These are phyloP conservation scores for Nannizzia gypsea DNA, from an alignment of 2,329 filamentous ascomycete species.

Conservation along the genomic window DNA sequence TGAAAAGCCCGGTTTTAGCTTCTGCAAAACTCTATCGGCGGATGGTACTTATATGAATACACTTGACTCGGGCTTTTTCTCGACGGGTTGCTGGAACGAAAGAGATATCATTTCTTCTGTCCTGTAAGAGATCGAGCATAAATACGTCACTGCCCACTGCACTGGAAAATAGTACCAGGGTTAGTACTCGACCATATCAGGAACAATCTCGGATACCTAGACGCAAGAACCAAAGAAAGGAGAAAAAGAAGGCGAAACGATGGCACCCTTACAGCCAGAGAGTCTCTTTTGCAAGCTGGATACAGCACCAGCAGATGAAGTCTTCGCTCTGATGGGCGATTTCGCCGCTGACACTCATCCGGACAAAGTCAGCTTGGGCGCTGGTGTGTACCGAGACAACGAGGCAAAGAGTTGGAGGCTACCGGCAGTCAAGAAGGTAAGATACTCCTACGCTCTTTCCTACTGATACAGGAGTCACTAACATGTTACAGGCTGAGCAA, in stretches of 20 bases:
- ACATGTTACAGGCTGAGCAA: slow-evolving; percentile 57
- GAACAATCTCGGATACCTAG: neutral
- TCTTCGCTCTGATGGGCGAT: slow-evolving; percentile 19
- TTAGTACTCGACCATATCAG: neutral
- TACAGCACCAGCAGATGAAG: slow-evolving; percentile 12
- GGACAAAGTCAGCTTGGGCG: slow-evolving; percentile 30
- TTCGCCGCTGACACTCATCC: slow-evolving; percentile 18
- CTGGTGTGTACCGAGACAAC: slow-evolving; percentile 33
- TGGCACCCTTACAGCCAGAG: slow-evolving; percentile 14
- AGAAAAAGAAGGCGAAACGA: neutral
- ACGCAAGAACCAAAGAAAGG: neutral
- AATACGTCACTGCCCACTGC: neutral
- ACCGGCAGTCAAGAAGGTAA: slow-evolving; percentile 25
- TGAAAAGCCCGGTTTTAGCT: neutral
- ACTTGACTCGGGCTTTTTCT: neutral
- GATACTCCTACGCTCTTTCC: neutral
- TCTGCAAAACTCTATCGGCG: neutral
- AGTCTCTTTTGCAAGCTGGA: slow-evolving; percentile 14
- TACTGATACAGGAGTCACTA: neutral
- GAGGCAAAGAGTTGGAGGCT: slow-evolving; percentile 29
- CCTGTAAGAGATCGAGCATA: neutral
- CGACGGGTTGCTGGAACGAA: neutral
- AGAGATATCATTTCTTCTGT: neutral
- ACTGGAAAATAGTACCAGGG: neutral
- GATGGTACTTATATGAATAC: neutral